Conservation (phyloP, 1,139 yeast genomes). For the Candida albicans region DNA sequence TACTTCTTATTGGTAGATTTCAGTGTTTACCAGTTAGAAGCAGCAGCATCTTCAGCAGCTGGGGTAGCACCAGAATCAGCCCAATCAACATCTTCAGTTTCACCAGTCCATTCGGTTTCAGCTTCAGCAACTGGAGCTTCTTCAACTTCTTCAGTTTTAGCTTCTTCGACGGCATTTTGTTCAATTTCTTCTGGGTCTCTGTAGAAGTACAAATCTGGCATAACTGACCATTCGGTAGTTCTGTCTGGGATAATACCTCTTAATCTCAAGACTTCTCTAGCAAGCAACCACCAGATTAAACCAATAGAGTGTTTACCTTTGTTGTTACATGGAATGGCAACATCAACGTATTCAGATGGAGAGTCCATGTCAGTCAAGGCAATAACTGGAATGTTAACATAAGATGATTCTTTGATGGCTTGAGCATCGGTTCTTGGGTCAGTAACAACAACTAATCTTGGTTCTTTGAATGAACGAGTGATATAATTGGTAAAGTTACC, state of each 20-base stretch:
- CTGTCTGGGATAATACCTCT: slow-evolving; percentile 98
- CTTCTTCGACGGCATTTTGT: slow-evolving; percentile 72
- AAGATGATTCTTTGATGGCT: slow-evolving; percentile 99
- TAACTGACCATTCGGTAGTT: slow-evolving; percentile 96
- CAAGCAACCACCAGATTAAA: slow-evolving; percentile 98
- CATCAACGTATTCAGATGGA: slow-evolving; percentile 98
- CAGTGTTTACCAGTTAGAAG: slow-evolving; percentile 49
- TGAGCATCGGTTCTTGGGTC: slow-evolving; percentile 99
- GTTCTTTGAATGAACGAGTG: slow-evolving; percentile 99
- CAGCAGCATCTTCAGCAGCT: slow-evolving; percentile 79
- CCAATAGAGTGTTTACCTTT: slow-evolving; percentile 99
- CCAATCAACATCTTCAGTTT: slow-evolving; percentile 64
- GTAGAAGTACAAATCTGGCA: slow-evolving; percentile 99
- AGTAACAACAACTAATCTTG: slow-evolving; percentile 98
- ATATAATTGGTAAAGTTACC: slow-evolving; percentile 99
- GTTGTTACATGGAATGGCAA: slow-evolving; percentile 99
- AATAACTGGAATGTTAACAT: slow-evolving; percentile 99
- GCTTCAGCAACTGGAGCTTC: slow-evolving; percentile 52
- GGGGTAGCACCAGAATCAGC: slow-evolving; percentile 66
- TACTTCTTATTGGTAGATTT: too few species aligned
- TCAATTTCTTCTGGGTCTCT: slow-evolving; percentile 99
- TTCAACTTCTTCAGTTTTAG: slow-evolving; percentile 52
- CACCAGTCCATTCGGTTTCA: slow-evolving; percentile 56
- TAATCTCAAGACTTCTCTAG: slow-evolving; percentile 99
- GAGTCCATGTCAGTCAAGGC: slow-evolving; percentile 99